Conservation (phyloP, 2,329 filamentous ascomycete species). For the Cryphonectria nitschkei region DNA sequence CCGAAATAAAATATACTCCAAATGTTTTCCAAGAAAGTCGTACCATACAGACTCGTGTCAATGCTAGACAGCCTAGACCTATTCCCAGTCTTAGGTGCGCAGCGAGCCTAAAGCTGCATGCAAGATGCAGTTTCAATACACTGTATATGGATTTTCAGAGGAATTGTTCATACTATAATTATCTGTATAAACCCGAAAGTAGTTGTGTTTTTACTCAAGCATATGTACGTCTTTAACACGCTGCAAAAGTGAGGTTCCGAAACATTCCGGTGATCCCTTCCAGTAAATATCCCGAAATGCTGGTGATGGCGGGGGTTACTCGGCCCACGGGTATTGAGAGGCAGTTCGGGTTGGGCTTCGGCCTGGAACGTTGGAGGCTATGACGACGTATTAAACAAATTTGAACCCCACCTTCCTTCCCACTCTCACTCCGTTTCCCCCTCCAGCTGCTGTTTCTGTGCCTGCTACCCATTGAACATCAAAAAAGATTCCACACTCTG, state of each 20-base stretch:
- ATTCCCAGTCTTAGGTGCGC: neutral
- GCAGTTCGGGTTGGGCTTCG: neutral
- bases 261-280: constrained; percentile 3
- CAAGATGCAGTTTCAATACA: neutral
- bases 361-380: constrained; percentile 1
- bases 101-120: neutral
- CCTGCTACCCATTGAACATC: neutral
- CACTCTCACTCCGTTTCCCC: too few species aligned
- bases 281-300: neutral
- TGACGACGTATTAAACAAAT: constrained; percentile 26
- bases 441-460: neutral
- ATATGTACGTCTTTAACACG: neutral
- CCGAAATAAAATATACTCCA: neutral
- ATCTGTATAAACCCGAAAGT: neutral
- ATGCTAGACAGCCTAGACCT: neutral
- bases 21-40: too few species aligned
- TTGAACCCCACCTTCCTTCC: constrained; percentile 20
- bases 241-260: neutral
- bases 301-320: constrained; percentile 8
- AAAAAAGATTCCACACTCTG: neutral
- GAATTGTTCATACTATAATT: neutral
- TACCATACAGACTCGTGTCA: too few species aligned
- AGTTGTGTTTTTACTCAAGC: neutral
- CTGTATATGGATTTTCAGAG: neutral
- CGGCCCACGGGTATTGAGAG: constrained; percentile 7